Base-by-base conservation (phyloP, 2,329 filamentous ascomycete species). In the Ophiostoma sp. region DNA sequence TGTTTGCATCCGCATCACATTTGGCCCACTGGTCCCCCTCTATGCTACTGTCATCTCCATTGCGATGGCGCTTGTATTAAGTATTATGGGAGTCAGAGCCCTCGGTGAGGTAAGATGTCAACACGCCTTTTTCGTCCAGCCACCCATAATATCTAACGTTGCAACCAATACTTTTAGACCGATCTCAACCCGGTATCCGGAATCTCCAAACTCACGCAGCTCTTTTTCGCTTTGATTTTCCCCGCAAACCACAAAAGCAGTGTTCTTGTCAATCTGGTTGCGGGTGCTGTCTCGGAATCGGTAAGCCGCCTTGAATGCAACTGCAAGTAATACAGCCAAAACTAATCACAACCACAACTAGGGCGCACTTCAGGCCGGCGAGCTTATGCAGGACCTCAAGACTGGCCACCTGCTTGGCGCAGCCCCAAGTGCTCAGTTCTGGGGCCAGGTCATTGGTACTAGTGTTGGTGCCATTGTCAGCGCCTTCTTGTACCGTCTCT, bases 351-450 rank as follows among this genome's bases (percentile, higher is more conserved):
- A 9, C 8, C 9, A 55, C 3, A 3, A 94, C 1, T 41, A 82
- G 78, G 83, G 95, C 5, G 95, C 95, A 3, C 82, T 98, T 4
- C 95, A 99, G 80, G 94, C 95, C 2, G 95, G 95, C 8, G 95
- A 99, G 77, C 86, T 99, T 68, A 91, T 99, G 85, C 95, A 99
- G 76, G 95, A 99, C 76, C 84, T 99, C 42, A 99, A 99, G 78
- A 97, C 95, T 0, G 95, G 95, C 0, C 93, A 99, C 77, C 81
- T 99, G 0, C 84, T 99, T 0, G 93, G 94, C 11, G 95, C 95
- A 0, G 91, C 92, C 3, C 95, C 95, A 0, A 95, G 91, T 73
- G 95, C 95, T 0, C 95, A 99, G 75, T 99, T 99, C 76, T 97
- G 92, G 84, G 95, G 95, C 0, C 95, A 99, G 76, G 86, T 98